These are phyloP conservation scores for Talaromyces atroroseus DNA, from an alignment of 2,329 filamentous ascomycete genomes.

Conservation along the genomic window DNA sequence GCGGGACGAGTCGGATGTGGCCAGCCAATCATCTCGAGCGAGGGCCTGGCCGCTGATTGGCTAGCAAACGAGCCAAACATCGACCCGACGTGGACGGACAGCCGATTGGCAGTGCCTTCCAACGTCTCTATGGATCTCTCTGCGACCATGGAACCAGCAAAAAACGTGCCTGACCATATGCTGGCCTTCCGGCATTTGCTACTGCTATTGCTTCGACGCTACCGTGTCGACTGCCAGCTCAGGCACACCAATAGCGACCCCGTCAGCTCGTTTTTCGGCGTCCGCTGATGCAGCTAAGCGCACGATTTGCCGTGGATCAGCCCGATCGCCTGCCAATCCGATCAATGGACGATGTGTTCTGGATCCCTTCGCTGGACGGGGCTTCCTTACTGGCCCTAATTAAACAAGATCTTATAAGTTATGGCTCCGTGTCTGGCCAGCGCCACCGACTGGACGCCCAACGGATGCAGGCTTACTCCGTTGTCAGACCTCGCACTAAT, in stretches of 20 bases:
- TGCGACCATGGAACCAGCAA: not conserved
- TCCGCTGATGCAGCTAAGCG: conserved; percentile 3
- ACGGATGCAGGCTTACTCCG: not conserved
- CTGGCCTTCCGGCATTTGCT: not conserved
- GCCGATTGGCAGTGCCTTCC: not conserved
- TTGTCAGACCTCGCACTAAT: not conserved
- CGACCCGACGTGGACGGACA: not conserved
- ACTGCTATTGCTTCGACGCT: not conserved
- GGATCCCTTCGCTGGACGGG: not conserved
- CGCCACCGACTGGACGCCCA: conserved; percentile 7
- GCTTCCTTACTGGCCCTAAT: not conserved
- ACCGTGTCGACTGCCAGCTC: conserved; percentile 3
- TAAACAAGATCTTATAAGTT: not conserved
- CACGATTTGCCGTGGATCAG: not conserved
- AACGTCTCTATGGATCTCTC: not conserved
- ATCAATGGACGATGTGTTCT: conserved; percentile 1
- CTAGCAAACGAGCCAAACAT: conserved; percentile 2
- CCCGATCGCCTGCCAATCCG: conserved; percentile 6
- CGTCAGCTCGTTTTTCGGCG: not conserved
- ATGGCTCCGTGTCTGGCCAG: conserved; percentile 8
- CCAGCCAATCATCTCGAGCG: not conserved
- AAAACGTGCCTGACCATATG: not conserved
- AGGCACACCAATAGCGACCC: conserved; percentile 10
- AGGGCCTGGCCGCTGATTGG: not conserved
- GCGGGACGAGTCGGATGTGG: not conserved